Percentiles rank a stretch among this genome's conserved stretches.
These are phyloP conservation scores for Cutaneotrichosporon sp. DNA, from an alignment of 1,284 basidiomycete genomes.

Conservation along the genomic window DNA sequence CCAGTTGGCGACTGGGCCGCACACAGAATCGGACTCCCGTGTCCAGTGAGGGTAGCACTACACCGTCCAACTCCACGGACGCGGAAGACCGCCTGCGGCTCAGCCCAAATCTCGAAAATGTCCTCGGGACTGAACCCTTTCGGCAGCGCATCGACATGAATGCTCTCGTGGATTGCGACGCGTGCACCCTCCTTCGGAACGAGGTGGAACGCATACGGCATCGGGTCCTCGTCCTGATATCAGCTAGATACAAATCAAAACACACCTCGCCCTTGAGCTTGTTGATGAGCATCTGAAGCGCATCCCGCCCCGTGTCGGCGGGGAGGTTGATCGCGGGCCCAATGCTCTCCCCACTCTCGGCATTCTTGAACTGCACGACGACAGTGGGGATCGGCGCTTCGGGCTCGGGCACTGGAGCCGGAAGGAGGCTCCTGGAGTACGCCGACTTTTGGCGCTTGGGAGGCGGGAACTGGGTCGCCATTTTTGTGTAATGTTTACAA, in stretches of 20 bases:
- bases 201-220: conserved; percentile 86
- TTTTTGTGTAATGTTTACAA: conserved; percentile 42
- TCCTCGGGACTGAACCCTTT: conserved; percentile 74
- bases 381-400: conserved; percentile 62
- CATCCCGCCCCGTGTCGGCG: conserved; percentile 79
- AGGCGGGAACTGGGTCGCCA: conserved; percentile 79
- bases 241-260: conserved; percentile 17
- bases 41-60: conserved; percentile 83
- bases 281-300: conserved; percentile 80
- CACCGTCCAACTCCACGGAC: conserved; percentile 91
- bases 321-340: conserved; percentile 85
- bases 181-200: conserved; percentile 60
- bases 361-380: conserved; percentile 85
- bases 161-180: conserved; percentile 75
- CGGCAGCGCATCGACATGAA: conserved; percentile 71
- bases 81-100: conserved; percentile 93
- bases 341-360: conserved; percentile 73
- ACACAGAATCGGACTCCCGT: conserved; percentile 90
- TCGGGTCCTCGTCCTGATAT: conserved; percentile 73
- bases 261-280: conserved; percentile 70
- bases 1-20: conserved; percentile 94
- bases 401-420: conserved; percentile 58
- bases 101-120: conserved; percentile 78
- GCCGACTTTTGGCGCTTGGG: conserved; percentile 80
- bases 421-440: conserved; percentile 58